Percentiles rank a stretch among this genome's conserved stretches.
phyloP scores from a whole-genome alignment of 441 rosid species.

The Monsonia emarginata region DNA sequence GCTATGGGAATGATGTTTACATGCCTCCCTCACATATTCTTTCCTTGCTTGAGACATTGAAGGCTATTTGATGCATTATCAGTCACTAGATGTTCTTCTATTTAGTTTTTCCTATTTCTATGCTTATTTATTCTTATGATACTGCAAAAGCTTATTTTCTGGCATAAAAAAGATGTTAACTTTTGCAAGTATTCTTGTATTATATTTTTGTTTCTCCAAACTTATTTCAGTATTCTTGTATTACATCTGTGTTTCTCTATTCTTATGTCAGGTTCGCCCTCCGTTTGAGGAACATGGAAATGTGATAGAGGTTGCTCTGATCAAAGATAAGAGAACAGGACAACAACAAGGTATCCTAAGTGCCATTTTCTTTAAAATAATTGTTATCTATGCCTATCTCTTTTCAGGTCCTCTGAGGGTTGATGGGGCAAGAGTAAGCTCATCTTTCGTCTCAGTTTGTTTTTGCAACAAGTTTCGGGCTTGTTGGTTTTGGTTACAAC shows the following conservation, averaged over 20 bases:
- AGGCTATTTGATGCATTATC: background rate
- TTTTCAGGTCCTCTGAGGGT: slow-evolving; percentile 87
- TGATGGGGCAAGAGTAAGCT: slow-evolving; percentile 86
- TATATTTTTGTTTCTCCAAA: background rate
- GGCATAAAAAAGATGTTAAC: background rate
- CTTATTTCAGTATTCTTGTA: slow-evolving; percentile 31
- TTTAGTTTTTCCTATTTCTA: slow-evolving; percentile 8
- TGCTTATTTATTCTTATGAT: background rate
- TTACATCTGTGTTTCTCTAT: background rate
- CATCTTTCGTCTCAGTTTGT: slow-evolving; percentile 66
- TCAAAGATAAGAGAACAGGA: slow-evolving; percentile 94
- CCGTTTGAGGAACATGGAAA: slow-evolving; percentile 79
- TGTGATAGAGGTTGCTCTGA: slow-evolving; percentile 90
- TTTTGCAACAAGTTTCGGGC: slow-evolving; percentile 61
- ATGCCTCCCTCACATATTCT: background rate
- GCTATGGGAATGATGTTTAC: background rate
- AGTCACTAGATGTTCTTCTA: background rate
- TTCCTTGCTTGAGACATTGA: background rate
- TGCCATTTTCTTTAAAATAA: slow-evolving; percentile 32
- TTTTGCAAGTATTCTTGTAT: background rate
- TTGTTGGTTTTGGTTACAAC: slow-evolving; percentile 57
- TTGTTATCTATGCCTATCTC: slow-evolving; percentile 36
- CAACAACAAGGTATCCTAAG: slow-evolving; percentile 81
- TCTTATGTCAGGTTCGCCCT: slow-evolving; percentile 59
- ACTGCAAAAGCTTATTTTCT: background rate